phyloP scores from a whole-genome alignment of 225 moss, liverwort and hornwort species.

The Rhytidiadelphus loreus region DNA sequence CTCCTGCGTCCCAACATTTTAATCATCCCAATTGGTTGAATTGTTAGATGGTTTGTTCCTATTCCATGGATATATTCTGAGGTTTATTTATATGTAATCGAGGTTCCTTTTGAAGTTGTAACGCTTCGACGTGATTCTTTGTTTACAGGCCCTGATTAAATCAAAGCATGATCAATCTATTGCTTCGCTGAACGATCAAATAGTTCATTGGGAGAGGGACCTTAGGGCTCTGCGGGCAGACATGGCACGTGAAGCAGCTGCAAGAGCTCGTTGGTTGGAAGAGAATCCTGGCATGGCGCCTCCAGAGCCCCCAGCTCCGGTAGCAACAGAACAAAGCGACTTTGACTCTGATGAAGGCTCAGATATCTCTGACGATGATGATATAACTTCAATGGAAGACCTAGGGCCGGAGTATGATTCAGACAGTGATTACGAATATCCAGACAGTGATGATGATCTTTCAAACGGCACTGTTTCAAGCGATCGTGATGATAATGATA shows the following conservation, averaged over 20 bases:
- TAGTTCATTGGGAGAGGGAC: constrained; percentile 50
- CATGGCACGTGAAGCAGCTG: constrained; percentile 44
- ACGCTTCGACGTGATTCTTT: background rate
- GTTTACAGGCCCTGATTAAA: constrained; percentile 40
- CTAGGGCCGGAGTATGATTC: constrained; percentile 37
- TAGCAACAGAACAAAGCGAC: constrained; percentile 1
- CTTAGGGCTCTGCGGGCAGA: constrained; percentile 30
- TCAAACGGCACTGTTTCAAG: background rate
- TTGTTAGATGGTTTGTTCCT: background rate
- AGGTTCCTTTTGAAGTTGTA: background rate
- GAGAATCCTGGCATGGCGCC: constrained; percentile 37
- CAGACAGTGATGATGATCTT: constrained; percentile 36
- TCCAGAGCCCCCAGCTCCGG: constrained; percentile 21
- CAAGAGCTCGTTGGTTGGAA: constrained; percentile 36
- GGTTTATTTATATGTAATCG: background rate
- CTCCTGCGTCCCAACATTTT: background rate
- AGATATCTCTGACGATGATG: constrained; percentile 26
- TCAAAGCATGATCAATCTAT: constrained; percentile 50
- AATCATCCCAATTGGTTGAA: background rate
- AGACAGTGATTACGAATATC: constrained; percentile 38
- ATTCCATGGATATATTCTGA: background rate
- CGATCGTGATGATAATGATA: background rate
- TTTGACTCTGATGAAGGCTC: constrained; percentile 18
- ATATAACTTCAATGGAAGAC: constrained; percentile 26
- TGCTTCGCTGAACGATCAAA: constrained; percentile 38